Evolutionary conservation across 202 grass and related monocot species (phyloP).

Genomic region (Digitaria exilis): DNA sequence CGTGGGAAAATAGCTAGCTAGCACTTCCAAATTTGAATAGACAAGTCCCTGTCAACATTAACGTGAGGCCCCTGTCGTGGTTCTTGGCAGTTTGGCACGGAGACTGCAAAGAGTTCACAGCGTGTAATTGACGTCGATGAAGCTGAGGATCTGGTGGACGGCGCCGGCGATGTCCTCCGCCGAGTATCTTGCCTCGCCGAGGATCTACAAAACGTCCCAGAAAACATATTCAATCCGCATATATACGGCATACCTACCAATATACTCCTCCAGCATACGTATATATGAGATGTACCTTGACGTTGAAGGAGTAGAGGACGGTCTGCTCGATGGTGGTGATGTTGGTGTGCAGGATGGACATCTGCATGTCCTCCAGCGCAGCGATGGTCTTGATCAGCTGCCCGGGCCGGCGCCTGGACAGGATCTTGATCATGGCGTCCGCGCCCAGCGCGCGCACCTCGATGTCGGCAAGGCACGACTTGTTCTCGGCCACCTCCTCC

Average conservation of each 20-base stretch:
- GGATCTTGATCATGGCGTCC: slow-evolving; percentile 91
- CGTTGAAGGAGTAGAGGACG: slow-evolving; percentile 98
- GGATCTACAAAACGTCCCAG: slow-evolving; percentile 46
- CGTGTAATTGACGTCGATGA: slow-evolving; percentile 74
- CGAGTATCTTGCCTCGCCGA: slow-evolving; percentile 65
- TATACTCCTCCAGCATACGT: too few relatives aligned
- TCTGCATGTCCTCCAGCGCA: slow-evolving; percentile 88
- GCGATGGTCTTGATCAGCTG: slow-evolving; percentile 91
- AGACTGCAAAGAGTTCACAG: slow-evolving; percentile 27
- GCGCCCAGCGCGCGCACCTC: slow-evolving; percentile 79
- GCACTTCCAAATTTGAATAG: not conserved
- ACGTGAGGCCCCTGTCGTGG: not conserved
- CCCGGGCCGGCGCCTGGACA: slow-evolving; percentile 67
- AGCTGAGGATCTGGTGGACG: slow-evolving; percentile 90
- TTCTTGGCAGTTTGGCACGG: not conserved
- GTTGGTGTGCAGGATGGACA: slow-evolving; percentile 91
- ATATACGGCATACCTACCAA: too few relatives aligned
- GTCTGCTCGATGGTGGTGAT: slow-evolving; percentile 99
- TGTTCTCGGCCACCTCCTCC: slow-evolving; percentile 92
- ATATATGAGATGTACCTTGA: slow-evolving; percentile 57
- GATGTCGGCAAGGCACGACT: slow-evolving; percentile 86
- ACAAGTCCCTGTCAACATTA: not conserved
- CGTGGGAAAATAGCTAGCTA: not conserved
- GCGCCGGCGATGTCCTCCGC: slow-evolving; percentile 92
- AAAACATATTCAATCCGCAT: not conserved